Evolutionary conservation across 306 rosid species (phyloP).

Genomic region (Argentina anserina): DNA sequence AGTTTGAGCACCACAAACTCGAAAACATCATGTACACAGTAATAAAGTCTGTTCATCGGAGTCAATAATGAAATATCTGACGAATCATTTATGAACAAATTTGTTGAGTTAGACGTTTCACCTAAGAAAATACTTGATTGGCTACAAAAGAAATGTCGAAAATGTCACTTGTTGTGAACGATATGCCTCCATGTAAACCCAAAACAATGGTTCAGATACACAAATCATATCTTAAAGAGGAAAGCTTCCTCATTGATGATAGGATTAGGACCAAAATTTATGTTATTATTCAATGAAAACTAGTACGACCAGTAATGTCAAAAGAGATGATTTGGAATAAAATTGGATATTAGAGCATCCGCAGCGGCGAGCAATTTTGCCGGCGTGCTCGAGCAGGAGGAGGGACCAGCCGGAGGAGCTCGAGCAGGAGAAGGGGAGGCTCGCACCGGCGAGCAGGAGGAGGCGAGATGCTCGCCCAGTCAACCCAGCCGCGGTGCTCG

Average conservation of each 20-base stretch:
- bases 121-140: too few species aligned
- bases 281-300: neutral
- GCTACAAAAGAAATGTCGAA: neutral
- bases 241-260: slow-evolving; percentile 6
- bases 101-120: neutral
- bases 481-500: too few species aligned
- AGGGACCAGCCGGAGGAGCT: too few species aligned
- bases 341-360: too few species aligned
- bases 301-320: neutral
- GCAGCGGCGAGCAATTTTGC: too few species aligned
- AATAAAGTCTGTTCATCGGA: neutral
- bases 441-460: too few species aligned
- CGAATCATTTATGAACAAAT: neutral
- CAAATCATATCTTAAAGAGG: neutral
- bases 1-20: neutral
- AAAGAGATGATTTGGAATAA: neutral
- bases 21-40: neutral
- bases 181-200: neutral
- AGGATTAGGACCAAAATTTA: neutral
- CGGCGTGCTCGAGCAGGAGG: too few species aligned
- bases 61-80: neutral
- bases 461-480: too few species aligned
- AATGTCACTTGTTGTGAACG: neutral
- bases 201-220: neutral
- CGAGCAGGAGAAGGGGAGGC: too few species aligned